phyloP scores from a whole-genome alignment of 768 basidiomycete genomes.

The Cystobasidium onofrii region DNA sequence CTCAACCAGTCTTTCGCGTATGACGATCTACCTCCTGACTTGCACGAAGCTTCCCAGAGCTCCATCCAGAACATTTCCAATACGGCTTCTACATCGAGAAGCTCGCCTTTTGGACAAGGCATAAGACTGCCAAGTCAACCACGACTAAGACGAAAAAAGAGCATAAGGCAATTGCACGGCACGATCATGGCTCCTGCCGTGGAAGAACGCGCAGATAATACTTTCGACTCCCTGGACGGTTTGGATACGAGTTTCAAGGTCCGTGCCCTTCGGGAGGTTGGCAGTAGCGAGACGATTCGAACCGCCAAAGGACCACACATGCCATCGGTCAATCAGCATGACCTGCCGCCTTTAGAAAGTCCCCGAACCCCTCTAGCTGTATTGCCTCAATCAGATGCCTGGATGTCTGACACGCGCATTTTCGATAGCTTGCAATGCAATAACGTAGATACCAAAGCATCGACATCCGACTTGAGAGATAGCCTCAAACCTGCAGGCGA shows the following conservation, averaged over 20 bases:
- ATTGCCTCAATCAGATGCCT: background rate
- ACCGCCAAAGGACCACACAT: background rate
- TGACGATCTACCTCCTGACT: background rate
- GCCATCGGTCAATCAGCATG: background rate
- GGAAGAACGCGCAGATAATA: background rate
- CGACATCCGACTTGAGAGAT: background rate
- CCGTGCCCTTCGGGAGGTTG: slow-evolving; percentile 6
- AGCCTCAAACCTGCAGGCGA: background rate
- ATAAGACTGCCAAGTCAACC: slow-evolving; percentile 5
- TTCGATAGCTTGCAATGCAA: slow-evolving; percentile 39
- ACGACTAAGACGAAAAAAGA: slow-evolving; percentile 12
- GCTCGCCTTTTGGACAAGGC: slow-evolving; percentile 22
- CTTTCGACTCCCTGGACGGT: background rate
- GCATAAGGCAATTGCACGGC: background rate
- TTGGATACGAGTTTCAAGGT: background rate
- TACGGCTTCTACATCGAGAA: background rate
- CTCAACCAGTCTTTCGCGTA: background rate
- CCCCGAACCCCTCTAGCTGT: background rate
- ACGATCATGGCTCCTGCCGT: background rate
- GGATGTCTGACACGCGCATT: slow-evolving; percentile 14
- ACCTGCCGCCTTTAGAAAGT: background rate
- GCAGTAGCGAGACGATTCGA: slow-evolving; percentile 29
- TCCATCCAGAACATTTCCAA: background rate
- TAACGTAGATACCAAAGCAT: background rate
- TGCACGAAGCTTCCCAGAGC: background rate